Conservation (phyloP, 305 asterid species). For the Solanum hybrid region DNA sequence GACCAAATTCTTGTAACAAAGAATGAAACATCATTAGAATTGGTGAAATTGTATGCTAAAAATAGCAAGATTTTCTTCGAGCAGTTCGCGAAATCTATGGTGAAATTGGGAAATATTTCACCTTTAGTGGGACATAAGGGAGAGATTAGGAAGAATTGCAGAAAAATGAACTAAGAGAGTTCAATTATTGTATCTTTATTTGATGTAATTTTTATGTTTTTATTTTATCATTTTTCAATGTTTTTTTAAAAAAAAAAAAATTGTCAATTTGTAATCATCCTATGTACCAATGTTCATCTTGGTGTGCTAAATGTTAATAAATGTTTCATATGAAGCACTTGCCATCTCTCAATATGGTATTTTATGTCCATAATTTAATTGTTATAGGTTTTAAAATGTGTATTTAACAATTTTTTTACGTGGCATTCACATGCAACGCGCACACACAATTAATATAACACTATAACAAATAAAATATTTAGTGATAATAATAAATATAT, state of each 20-base stretch:
- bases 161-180: constrained; percentile 31
- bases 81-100: constrained; percentile 59
- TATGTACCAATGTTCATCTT: not conserved
- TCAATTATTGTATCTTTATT: not conserved
- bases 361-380: not conserved
- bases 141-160: constrained; percentile 62
- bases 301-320: not conserved
- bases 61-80: constrained; percentile 43
- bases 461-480: too few species aligned
- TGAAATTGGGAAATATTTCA: constrained; percentile 66
- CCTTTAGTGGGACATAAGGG: constrained; percentile 67
- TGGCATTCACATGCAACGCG: not conserved
- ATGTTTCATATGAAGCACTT: not conserved
- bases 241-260: not conserved
- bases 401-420: not conserved
- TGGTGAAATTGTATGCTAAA: constrained; percentile 56
- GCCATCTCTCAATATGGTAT: not conserved
- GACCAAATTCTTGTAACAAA: constrained; percentile 65
- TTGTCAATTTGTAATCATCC: not conserved
- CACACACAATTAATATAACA: too few species aligned
- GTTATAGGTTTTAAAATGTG: not conserved
- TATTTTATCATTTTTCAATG: not conserved
- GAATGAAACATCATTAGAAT: constrained; percentile 34
- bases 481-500: too few species aligned
- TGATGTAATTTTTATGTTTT: not conserved